These are phyloP conservation scores for Fusarium duplospermum DNA, from an alignment of 2,329 filamentous ascomycete genomes.

Conservation along the genomic window DNA sequence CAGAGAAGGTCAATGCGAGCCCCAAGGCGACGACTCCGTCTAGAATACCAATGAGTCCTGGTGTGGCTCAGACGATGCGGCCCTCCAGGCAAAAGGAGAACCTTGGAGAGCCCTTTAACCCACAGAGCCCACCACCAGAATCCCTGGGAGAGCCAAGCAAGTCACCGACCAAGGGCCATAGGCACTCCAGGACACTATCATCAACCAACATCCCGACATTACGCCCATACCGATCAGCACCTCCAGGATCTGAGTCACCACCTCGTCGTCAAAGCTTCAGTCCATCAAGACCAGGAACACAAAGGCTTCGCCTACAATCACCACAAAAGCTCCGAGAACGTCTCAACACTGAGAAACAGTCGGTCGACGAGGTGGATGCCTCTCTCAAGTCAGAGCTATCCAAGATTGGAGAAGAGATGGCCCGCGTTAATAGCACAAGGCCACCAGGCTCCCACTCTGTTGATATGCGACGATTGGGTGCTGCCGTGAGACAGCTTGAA, in stretches of 20 bases:
- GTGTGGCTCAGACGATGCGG: slow-evolving; percentile 52
- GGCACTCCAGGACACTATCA: slow-evolving; percentile 64
- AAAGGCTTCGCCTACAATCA: slow-evolving; percentile 75
- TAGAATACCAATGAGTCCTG: slow-evolving; percentile 65
- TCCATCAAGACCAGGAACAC: slow-evolving; percentile 49
- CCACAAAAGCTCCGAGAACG: slow-evolving; percentile 85
- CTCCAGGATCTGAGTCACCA: slow-evolving; percentile 41
- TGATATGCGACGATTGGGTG: slow-evolving; percentile 62
- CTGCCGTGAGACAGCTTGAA: slow-evolving; percentile 75
- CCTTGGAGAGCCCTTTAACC: slow-evolving; percentile 38
- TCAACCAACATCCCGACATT: slow-evolving; percentile 67
- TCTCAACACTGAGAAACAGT: slow-evolving; percentile 82
- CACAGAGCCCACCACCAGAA: slow-evolving; percentile 20
- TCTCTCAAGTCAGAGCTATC: slow-evolving; percentile 80
- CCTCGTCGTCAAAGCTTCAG: slow-evolving; percentile 39
- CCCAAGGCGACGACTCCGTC: slow-evolving; percentile 57
- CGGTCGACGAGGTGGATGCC: slow-evolving; percentile 76
- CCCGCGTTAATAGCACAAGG: slow-evolving; percentile 60
- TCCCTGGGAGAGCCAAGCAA: slow-evolving; percentile 29
- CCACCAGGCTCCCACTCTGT: slow-evolving; percentile 46
- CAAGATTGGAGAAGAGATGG: slow-evolving; percentile 85
- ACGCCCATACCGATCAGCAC: slow-evolving; percentile 51
- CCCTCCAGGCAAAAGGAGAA: slow-evolving; percentile 61
- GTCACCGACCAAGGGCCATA: slow-evolving; percentile 42
- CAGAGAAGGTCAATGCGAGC: slow-evolving; percentile 68